A percentile compares a stretch with the other conserved stretches of the same genome.
These are phyloP conservation scores for Kandelia obovata DNA, from an alignment of 345 rosid species.

Conservation along the genomic window DNA sequence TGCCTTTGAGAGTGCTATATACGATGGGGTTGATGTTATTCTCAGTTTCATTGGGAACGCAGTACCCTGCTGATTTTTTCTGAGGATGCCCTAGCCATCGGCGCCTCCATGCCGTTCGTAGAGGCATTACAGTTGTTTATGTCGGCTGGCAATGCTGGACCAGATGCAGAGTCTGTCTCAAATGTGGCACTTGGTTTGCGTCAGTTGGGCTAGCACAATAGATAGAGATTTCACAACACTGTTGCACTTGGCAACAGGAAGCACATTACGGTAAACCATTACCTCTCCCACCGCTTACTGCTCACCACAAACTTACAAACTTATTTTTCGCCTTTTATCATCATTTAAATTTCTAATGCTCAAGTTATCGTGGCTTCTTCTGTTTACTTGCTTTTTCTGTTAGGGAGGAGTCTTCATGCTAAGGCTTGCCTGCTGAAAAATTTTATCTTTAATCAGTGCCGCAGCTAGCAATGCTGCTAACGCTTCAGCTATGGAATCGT, in stretches of 20 bases:
- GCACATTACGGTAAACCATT: slow-evolving; percentile 18
- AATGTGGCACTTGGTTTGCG: slow-evolving; percentile 9
- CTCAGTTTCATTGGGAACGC: slow-evolving; percentile 45
- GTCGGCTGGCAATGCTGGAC: slow-evolving; percentile 5
- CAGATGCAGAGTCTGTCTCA: not conserved
- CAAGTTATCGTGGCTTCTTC: not conserved
- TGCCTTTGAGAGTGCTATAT: slow-evolving; percentile 53
- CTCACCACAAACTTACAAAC: not conserved
- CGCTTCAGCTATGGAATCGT: slow-evolving; percentile 16
- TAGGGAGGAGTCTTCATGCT: slow-evolving; percentile 22
- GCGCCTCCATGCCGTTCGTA: not conserved
- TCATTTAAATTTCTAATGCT: not conserved
- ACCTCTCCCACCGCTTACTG: too few species aligned
- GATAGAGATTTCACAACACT: slow-evolving; percentile 2
- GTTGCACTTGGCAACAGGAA: not conserved
- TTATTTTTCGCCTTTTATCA: not conserved
- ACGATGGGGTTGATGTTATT: slow-evolving; percentile 52
- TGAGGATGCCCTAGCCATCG: not conserved
- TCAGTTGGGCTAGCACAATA: slow-evolving; percentile 13
- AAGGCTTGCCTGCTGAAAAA: slow-evolving; percentile 11
- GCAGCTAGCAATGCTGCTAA: not conserved
- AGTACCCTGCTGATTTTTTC: not conserved
- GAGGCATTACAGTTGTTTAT: not conserved
- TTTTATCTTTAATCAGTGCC: slow-evolving; percentile 19
- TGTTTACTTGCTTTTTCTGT: not conserved